A percentile compares a stretch with the other conserved stretches of the same genome.
Conservation (phyloP, 768 basidiomycete genomes). For the Lepiota brunneoincarnata region DNA sequence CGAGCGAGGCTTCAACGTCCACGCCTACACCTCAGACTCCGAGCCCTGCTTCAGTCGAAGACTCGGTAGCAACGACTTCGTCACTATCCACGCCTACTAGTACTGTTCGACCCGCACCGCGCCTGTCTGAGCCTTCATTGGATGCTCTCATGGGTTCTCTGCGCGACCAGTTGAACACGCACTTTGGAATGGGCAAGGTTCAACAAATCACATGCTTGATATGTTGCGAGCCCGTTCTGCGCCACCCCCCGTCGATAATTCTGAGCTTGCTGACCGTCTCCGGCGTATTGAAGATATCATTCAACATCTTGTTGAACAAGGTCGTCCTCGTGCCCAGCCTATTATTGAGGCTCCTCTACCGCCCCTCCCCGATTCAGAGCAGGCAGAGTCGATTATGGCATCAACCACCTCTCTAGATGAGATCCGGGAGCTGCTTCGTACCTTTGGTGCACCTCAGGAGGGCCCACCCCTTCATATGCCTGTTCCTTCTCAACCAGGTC, state of each 20-base stretch:
- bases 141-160: constrained; percentile 49
- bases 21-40: constrained; percentile 19
- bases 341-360: constrained; percentile 17
- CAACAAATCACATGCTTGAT: constrained; percentile 60
- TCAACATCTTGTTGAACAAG: constrained; percentile 34
- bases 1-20: constrained; percentile 1
- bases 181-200: constrained; percentile 60
- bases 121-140: constrained; percentile 28
- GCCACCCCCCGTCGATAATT: constrained; percentile 36
- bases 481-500: constrained; percentile 46
- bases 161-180: constrained; percentile 34
- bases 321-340: constrained; percentile 23
- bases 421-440: constrained; percentile 21
- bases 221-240: constrained; percentile 51
- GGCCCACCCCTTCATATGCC: constrained; percentile 28
- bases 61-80: constrained; percentile 12
- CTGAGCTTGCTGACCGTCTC: constrained; percentile 38
- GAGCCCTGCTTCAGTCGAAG: background rate
- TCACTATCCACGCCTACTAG: constrained; percentile 29
- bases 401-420: constrained; percentile 27
- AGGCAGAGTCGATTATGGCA: constrained; percentile 24
- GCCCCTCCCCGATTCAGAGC: constrained; percentile 18
- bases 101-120: constrained; percentile 23
- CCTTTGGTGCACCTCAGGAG: constrained; percentile 18
- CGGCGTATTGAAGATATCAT: constrained; percentile 46